Evolutionary conservation across 345 rosid species (phyloP).

Genomic region (Linum lewisii): DNA sequence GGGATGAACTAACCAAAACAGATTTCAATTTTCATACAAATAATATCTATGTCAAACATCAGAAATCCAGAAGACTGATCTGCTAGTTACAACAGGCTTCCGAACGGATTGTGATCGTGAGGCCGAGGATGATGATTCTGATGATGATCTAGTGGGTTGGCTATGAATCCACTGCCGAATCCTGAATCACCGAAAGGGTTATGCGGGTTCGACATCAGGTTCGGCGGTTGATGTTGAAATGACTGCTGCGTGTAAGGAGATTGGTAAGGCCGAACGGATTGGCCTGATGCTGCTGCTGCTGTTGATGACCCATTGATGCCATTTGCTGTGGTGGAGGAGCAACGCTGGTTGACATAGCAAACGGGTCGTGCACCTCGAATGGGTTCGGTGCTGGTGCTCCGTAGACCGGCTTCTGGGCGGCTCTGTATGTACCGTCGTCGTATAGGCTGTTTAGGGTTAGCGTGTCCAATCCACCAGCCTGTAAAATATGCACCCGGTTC

Average conservation of each 20-base stretch:
- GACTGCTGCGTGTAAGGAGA: background rate
- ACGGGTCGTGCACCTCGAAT: slow-evolving; percentile 77
- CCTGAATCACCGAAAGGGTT: background rate
- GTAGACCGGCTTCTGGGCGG: slow-evolving; percentile 67
- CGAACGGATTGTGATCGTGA: background rate
- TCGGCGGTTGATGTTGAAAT: background rate
- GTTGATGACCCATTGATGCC: background rate
- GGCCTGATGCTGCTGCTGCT: background rate
- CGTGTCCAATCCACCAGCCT: slow-evolving; percentile 97
- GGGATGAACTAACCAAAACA: no score
- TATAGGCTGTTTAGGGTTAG: slow-evolving; percentile 78
- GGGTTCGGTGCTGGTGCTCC: slow-evolving; percentile 89
- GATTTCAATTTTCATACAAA: no score
- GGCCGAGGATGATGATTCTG: background rate
- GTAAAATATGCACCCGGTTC: background rate
- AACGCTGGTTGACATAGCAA: slow-evolving; percentile 37
- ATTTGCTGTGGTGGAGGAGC: slow-evolving; percentile 29
- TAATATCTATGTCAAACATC: no score
- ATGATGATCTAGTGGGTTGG: background rate
- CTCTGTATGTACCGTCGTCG: slow-evolving; percentile 76
- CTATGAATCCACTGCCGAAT: background rate
- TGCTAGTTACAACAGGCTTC: background rate
- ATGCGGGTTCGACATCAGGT: background rate
- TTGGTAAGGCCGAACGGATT: background rate
- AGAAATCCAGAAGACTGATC: no score